Conservation (phyloP, 495 filamentous ascomycete species). For the Aspergillus sparsus region DNA sequence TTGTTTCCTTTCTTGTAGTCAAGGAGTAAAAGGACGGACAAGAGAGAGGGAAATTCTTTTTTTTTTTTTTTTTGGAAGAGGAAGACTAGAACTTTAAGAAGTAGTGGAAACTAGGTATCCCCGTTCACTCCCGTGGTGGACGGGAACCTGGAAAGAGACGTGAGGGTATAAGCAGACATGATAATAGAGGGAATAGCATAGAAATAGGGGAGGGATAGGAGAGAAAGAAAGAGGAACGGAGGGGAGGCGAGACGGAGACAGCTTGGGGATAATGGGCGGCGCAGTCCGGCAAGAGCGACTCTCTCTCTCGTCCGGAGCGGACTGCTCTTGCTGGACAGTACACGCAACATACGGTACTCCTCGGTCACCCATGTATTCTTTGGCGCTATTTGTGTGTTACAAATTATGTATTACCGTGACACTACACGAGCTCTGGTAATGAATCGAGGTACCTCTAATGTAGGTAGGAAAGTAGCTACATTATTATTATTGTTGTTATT, state of each 20-base stretch:
- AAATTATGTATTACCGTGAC: slow-evolving; percentile 16
- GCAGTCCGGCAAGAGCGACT: slow-evolving; percentile 24
- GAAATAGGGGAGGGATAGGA: slow-evolving; percentile 34
- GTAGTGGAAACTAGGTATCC: slow-evolving; percentile 39
- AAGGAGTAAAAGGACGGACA: slow-evolving; percentile 30
- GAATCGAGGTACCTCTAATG: slow-evolving; percentile 4
- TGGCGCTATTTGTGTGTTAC: slow-evolving; percentile 5
- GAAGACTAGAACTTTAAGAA: slow-evolving; percentile 16
- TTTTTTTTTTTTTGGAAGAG: slow-evolving; percentile 33
- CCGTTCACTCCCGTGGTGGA: slow-evolving; percentile 48
- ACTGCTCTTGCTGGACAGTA: slow-evolving; percentile 15
- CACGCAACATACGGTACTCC: slow-evolving; percentile 14
- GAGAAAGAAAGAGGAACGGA: slow-evolving; percentile 25
- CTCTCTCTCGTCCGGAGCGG: slow-evolving; percentile 22
- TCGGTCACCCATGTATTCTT: background rate
- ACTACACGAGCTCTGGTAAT: slow-evolving; percentile 5
- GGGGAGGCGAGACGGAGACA: slow-evolving; percentile 24
- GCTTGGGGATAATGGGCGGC: slow-evolving; percentile 29
- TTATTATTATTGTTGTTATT: no score
- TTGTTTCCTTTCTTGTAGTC: slow-evolving; percentile 19
- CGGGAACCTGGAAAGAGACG: slow-evolving; percentile 38
- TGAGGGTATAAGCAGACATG: slow-evolving; percentile 42
- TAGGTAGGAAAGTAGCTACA: no score
- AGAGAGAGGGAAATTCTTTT: slow-evolving; percentile 25
- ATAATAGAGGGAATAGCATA: slow-evolving; percentile 31